These are phyloP conservation scores for Nothophoma quercina DNA, from an alignment of 2,329 filamentous ascomycete genomes.

Conservation along the genomic window DNA sequence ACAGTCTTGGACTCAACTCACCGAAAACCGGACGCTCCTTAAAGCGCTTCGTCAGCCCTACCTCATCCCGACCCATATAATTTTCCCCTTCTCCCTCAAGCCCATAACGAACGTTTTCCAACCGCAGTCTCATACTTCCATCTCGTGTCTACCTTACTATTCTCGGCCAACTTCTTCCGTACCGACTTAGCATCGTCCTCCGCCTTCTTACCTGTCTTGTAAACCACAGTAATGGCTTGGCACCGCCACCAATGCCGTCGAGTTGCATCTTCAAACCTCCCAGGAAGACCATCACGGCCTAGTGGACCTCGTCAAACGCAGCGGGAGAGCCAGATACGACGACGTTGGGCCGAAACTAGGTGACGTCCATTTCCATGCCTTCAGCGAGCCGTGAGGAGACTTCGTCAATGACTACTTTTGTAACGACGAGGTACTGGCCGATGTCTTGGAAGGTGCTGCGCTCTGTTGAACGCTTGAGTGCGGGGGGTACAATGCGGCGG, in stretches of 20 bases:
- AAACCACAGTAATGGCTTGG: conserved; percentile 75
- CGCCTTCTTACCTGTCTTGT: conserved; percentile 67
- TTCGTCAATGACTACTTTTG: conserved; percentile 26
- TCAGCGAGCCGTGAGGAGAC: conserved; percentile 55
- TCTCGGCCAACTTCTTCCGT: conserved; percentile 73
- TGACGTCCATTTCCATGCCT: conserved; percentile 65
- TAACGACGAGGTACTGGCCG: conserved; percentile 28
- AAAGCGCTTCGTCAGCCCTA: neutral
- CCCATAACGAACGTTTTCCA: neutral
- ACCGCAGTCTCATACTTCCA: neutral
- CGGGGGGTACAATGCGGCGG: conserved; percentile 40
- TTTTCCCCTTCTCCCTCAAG: neutral
- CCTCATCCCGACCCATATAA: neutral
- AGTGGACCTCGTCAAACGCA: conserved; percentile 76
- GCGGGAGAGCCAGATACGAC: conserved; percentile 66
- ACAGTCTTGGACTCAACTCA: neutral
- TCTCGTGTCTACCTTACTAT: conserved; percentile 70
- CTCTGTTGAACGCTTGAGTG: conserved; percentile 46
- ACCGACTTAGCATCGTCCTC: conserved; percentile 66
- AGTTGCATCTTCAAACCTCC: conserved; percentile 36
- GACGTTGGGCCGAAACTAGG: conserved; percentile 77
- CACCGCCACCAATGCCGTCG: conserved; percentile 70
- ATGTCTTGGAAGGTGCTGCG: conserved; percentile 38
- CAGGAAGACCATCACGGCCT: conserved; percentile 66
- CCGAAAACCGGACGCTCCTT: neutral